Conservation (phyloP, 1,284 basidiomycete species). For the Calocybe gambosa region DNA sequence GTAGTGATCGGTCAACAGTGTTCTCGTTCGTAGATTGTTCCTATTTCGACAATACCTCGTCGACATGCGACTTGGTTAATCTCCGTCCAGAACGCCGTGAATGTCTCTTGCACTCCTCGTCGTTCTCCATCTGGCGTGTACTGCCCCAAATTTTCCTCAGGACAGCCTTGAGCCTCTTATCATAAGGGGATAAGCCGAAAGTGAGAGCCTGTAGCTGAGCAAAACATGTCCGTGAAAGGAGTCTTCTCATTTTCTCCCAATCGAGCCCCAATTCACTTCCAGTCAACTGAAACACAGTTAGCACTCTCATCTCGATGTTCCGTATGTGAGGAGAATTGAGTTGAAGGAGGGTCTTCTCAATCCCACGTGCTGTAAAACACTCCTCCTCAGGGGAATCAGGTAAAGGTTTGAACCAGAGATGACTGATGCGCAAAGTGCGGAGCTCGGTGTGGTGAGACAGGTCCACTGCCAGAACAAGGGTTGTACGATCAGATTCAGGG, state of each 20-base stretch:
- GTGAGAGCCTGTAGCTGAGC: constrained; percentile 11
- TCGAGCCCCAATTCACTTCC: constrained; percentile 13
- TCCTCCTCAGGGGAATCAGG: constrained; percentile 12
- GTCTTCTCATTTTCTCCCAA: constrained; percentile 14
- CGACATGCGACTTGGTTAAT: constrained; percentile 13
- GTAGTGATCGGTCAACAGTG: too few species aligned
- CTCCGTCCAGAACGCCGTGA: constrained; percentile 11
- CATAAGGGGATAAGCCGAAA: constrained; percentile 12
- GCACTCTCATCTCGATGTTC: constrained; percentile 12
- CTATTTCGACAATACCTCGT: constrained; percentile 8
- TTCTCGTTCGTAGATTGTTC: neutral
- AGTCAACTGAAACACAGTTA: constrained; percentile 12
- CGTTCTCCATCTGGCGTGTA: constrained; percentile 1
- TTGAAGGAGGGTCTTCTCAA: constrained; percentile 16
- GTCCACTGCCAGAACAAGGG: constrained; percentile 14
- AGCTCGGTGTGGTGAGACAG: constrained; percentile 19
- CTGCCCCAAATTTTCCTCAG: constrained; percentile 14
- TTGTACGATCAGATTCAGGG: neutral
- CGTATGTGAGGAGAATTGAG: constrained; percentile 14
- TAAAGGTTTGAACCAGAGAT: constrained; percentile 18
- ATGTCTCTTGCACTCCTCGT: constrained; percentile 7
- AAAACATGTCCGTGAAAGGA: constrained; percentile 13
- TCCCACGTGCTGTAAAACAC: constrained; percentile 15
- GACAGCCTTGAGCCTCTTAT: constrained; percentile 12
- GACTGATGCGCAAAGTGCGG: constrained; percentile 18